Conservation (phyloP, 345 rosid genomes). For the Balakata baccata region DNA sequence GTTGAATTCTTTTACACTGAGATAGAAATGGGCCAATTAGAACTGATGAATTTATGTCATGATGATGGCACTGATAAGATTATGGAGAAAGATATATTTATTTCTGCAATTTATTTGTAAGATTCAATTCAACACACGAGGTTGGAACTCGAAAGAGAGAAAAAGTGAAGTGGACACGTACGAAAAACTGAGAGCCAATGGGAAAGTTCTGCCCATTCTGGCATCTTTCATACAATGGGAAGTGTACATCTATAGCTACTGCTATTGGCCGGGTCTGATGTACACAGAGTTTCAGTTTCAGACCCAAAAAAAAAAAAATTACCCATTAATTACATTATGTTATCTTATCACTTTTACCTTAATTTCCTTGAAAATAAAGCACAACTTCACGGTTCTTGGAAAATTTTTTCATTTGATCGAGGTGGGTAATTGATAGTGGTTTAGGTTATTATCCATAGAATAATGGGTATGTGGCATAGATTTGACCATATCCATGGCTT, state of each 20-base stretch:
- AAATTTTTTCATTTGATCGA: slow-evolving; percentile 22
- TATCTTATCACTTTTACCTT: not conserved
- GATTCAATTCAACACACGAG: no score
- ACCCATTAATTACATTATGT: not conserved
- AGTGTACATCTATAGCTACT: slow-evolving; percentile 33
- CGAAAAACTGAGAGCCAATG: slow-evolving; percentile 43
- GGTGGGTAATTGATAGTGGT: slow-evolving; percentile 39
- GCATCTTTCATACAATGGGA: slow-evolving; percentile 32
- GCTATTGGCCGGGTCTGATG: slow-evolving; percentile 51
- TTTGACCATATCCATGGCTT: slow-evolving; percentile 30
- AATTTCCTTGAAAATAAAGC: slow-evolving; percentile 1
- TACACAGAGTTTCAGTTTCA: slow-evolving; percentile 36
- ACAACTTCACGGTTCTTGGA: slow-evolving; percentile 4
- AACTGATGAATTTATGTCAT: slow-evolving; percentile 20
- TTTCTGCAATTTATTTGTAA: slow-evolving; percentile 30
- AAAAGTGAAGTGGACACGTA: slow-evolving; percentile 23
- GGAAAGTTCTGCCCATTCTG: slow-evolving; percentile 37
- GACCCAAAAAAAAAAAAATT: not conserved
- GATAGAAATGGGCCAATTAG: slow-evolving; percentile 12
- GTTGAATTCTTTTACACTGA: slow-evolving; percentile 16
- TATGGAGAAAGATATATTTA: slow-evolving; percentile 35
- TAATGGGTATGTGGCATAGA: slow-evolving; percentile 44
- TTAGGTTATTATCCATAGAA: slow-evolving; percentile 33
- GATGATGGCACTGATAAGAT: slow-evolving; percentile 30
- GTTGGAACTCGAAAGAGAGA: not conserved